phyloP scores from a whole-genome alignment of 768 basidiomycete genomes.

The Suillus subalutaceus region DNA sequence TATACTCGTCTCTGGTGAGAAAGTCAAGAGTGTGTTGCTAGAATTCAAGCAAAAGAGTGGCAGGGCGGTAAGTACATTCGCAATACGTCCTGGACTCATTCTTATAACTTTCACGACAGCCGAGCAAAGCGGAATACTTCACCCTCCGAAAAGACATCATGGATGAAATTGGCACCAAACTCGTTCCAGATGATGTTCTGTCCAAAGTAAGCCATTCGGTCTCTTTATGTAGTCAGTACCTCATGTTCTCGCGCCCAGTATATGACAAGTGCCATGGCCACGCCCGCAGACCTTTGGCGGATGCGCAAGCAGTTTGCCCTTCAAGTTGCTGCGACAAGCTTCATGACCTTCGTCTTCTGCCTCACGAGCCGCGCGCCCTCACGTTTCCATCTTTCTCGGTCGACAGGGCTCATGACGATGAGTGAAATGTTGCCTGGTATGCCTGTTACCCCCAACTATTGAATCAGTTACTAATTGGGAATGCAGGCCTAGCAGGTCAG shows the following conservation, averaged over 20 bases:
- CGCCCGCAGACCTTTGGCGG: slow-evolving; percentile 87
- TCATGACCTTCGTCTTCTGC: slow-evolving; percentile 89
- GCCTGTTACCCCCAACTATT: slow-evolving; percentile 17
- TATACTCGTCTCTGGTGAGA: slow-evolving; percentile 82
- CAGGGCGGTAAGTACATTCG: slow-evolving; percentile 38
- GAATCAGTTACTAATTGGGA: not conserved
- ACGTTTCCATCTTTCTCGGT: slow-evolving; percentile 87
- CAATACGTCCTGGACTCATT: not conserved
- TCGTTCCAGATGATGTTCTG: slow-evolving; percentile 88
- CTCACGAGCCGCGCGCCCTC: slow-evolving; percentile 82
- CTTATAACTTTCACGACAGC: slow-evolving; percentile 37
- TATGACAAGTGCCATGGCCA: slow-evolving; percentile 84
- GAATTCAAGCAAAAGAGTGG: slow-evolving; percentile 55
- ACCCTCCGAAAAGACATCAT: slow-evolving; percentile 80
- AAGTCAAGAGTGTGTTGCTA: slow-evolving; percentile 69
- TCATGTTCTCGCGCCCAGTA: slow-evolving; percentile 55
- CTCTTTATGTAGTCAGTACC: not conserved
- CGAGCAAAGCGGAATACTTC: slow-evolving; percentile 65
- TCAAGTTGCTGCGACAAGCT: slow-evolving; percentile 85
- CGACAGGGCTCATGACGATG: slow-evolving; percentile 90
- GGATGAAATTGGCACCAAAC: slow-evolving; percentile 85
- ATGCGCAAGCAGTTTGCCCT: slow-evolving; percentile 97
- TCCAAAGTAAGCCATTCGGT: slow-evolving; percentile 59
- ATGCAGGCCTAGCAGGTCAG: slow-evolving; percentile 36
- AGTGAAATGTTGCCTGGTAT: slow-evolving; percentile 87